Evolutionary conservation across 2,329 filamentous ascomycete genomes (phyloP), one percentile per base, ranked within the genome.

Genomic region (Apiospora sp.): DNA sequence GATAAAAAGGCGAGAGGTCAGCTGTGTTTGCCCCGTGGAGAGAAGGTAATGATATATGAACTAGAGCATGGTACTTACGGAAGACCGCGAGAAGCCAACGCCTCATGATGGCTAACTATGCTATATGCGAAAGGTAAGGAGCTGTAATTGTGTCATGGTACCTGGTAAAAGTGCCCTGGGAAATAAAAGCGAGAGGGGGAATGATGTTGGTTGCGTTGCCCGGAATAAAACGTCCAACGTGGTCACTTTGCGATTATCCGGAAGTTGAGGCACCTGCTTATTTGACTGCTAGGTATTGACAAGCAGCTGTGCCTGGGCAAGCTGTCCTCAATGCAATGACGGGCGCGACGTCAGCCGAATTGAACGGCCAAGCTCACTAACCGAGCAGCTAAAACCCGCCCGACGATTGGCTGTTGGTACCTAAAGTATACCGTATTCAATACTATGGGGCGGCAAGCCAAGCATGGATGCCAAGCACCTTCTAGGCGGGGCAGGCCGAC

Each of bases 141-240:
- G 54, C 75, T 76, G 76, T 79, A 77, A 73, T 71, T 75, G 75
- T 79, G 73, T 76, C 80, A 81, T 81, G 74, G 72, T 79, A 78
- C 75, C 77, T 75, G 68, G 68, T 44, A 70, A 75, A 77, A 69
- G 27, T 72, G 37, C 37, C 67, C 24, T 43, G 67, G 22, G 22
- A 46, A 30, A 8, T 30, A 22, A 16, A 48, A 68, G 41, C 54
- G 30, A 61, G 30, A 30, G 54, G 54, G 30, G 7, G 34, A 16
- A 68, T 30, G 67, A 13, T 68, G 44, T 34, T 30, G 58, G 58
- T 37, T 37, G 30, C 19, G 30, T 64, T 64, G 34, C 34, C 34
- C 58, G 58, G 58, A n/a, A 64, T 64, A n/a, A 22, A 64, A 64
- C 34, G 34, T 46, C 43, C 67, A 68, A 48, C 43, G 64, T 68